Conservation (phyloP, 2,329 filamentous ascomycete genomes). For the Tolypocladium ovalisporum region DNA sequence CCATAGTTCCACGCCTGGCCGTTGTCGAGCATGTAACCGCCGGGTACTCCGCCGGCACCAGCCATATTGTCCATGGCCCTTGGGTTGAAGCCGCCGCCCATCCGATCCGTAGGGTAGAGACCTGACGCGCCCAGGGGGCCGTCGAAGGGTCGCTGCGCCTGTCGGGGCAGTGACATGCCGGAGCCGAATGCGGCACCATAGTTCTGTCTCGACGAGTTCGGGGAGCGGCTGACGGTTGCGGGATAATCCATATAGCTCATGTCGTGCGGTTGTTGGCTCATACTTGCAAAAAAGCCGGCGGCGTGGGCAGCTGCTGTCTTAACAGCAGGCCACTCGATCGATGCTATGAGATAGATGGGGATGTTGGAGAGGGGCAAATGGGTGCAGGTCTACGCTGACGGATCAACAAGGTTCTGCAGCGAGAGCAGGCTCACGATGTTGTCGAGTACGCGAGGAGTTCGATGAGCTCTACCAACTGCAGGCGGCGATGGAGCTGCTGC, state of each 20-base stretch:
- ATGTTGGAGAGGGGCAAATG: neutral
- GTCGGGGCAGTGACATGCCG: conserved; percentile 30
- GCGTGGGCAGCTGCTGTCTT: conserved; percentile 10
- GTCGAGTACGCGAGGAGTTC: neutral
- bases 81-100: conserved; percentile 45
- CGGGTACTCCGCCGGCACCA: conserved; percentile 26
- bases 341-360: conserved; percentile 1
- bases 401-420: neutral
- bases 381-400: conserved; percentile 1
- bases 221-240: conserved; percentile 47
- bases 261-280: conserved; percentile 44
- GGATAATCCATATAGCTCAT: conserved; percentile 63
- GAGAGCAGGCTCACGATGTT: neutral
- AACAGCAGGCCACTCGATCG: conserved; percentile 9
- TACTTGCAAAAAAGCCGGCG: conserved; percentile 13
- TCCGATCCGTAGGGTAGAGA: conserved; percentile 61
- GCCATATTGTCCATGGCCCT: conserved; percentile 46
- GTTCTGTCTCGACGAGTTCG: conserved; percentile 56
- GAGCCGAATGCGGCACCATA: conserved; percentile 42
- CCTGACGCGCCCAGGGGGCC: conserved; percentile 50
- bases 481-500: neutral
- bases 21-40: conserved; percentile 49
- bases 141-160: conserved; percentile 68
- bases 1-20: conserved; percentile 71
- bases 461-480: neutral